Percentiles rank a stretch among this genome's conserved stretches.
phyloP scores from a whole-genome alignment of 768 basidiomycete genomes.

The Termitomyces sp. region DNA sequence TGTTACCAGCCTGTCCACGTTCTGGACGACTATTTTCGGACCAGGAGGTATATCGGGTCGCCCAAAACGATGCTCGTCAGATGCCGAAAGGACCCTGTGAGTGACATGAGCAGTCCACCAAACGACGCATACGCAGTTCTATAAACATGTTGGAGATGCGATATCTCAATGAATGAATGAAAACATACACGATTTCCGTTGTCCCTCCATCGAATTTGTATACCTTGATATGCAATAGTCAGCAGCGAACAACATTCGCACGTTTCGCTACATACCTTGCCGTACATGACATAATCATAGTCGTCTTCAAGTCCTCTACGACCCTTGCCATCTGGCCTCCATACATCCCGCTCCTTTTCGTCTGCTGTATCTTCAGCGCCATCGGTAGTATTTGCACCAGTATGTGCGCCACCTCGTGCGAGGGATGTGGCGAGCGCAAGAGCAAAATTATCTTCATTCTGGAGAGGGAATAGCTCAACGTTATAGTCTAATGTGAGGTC shows the following conservation, averaged over 20 bases:
- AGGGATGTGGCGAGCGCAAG: constrained; percentile 85
- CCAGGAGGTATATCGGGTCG: constrained; percentile 86
- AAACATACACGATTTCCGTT: constrained; percentile 78
- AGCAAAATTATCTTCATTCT: constrained; percentile 67
- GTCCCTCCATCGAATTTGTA: constrained; percentile 94
- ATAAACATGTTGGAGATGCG: not conserved
- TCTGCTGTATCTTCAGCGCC: constrained; percentile 47
- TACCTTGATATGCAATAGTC: constrained; percentile 45
- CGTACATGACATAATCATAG: constrained; percentile 99
- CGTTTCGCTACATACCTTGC: constrained; percentile 60
- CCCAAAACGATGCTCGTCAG: constrained; percentile 90
- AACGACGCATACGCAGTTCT: constrained; percentile 97
- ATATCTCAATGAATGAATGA: constrained; percentile 1
- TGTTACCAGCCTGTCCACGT: too few relatives aligned
- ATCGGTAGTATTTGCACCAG: constrained; percentile 43
- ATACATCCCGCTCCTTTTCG: constrained; percentile 75
- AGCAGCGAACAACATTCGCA: not conserved
- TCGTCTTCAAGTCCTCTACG: constrained; percentile 85
- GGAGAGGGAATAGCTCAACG: constrained; percentile 81
- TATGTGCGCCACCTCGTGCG: constrained; percentile 46
- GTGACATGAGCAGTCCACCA: constrained; percentile 91
- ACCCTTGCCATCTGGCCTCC: constrained; percentile 84
- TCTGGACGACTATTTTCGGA: constrained; percentile 68
- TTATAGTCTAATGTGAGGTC: constrained; percentile 93
- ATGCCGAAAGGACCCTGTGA: constrained; percentile 91